These are phyloP conservation scores for Candida tibetensis DNA, from an alignment of 805 yeast species.

Conservation along the genomic window DNA sequence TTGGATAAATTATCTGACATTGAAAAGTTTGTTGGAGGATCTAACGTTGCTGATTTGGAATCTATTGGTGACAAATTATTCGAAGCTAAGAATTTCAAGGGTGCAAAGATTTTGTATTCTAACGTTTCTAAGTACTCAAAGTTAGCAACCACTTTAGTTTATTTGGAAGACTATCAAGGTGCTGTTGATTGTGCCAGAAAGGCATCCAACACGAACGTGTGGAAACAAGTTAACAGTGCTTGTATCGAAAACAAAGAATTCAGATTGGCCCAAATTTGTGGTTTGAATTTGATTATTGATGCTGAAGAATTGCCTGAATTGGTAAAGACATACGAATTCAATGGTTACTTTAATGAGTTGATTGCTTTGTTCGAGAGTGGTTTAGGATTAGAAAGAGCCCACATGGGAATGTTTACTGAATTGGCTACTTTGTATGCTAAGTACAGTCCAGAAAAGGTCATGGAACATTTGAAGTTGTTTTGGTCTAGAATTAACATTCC, in stretches of 20 bases:
- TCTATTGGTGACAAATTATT: constrained; percentile 88
- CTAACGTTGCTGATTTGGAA: constrained; percentile 92
- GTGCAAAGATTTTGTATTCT: constrained; percentile 84
- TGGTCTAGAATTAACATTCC: constrained; percentile 99
- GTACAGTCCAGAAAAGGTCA: constrained; percentile 83
- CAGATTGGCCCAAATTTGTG: constrained; percentile 97
- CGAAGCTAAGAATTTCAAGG: constrained; percentile 78
- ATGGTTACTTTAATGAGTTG: constrained; percentile 89
- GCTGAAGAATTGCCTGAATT: constrained; percentile 95
- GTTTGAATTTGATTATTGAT: constrained; percentile 92
- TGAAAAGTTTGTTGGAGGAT: constrained; percentile 75
- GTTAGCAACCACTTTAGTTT: constrained; percentile 94
- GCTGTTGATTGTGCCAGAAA: constrained; percentile 99
- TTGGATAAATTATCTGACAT: constrained; percentile 74
- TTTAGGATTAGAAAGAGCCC: constrained; percentile 95
- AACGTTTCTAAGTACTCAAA: constrained; percentile 92
- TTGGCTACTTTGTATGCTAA: constrained; percentile 87
- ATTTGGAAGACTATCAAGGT: constrained; percentile 85
- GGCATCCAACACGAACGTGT: constrained; percentile 88
- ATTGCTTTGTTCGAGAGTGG: constrained; percentile 94
- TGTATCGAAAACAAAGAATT: constrained; percentile 94
- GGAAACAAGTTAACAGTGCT: constrained; percentile 97
- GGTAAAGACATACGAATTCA: constrained; percentile 79
- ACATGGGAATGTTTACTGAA: constrained; percentile 99
- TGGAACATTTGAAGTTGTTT: constrained; percentile 95